Conservation (phyloP, 2,329 filamentous ascomycete genomes). For the Fusarium musae region DNA sequence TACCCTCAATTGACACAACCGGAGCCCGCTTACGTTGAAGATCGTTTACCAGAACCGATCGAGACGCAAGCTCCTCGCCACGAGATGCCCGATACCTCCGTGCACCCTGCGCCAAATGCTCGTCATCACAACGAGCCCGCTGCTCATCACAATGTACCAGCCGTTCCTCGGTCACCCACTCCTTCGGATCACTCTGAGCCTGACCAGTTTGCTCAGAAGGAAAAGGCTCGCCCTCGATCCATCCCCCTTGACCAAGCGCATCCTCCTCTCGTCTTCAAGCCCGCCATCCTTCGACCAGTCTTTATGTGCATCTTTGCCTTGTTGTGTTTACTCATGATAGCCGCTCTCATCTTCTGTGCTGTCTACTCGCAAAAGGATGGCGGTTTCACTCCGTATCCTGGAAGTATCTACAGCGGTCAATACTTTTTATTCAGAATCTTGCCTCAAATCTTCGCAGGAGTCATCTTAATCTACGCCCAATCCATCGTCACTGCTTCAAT, state of each 20-base stretch:
- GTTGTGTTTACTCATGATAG: constrained; percentile 75
- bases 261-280: constrained; percentile 74
- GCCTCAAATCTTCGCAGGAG: constrained; percentile 78
- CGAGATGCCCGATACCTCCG: constrained; percentile 33
- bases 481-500: constrained; percentile 79
- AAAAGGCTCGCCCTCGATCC: constrained; percentile 49
- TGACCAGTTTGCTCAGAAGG: constrained; percentile 32
- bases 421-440: constrained; percentile 91
- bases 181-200: constrained; percentile 28
- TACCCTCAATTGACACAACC: constrained; percentile 37
- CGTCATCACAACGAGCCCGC: constrained; percentile 19
- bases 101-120: constrained; percentile 20
- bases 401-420: constrained; percentile 73
- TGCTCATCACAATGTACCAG: constrained; percentile 29
- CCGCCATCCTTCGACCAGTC: constrained; percentile 74
- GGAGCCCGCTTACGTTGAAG: constrained; percentile 44
- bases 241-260: constrained; percentile 53
- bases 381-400: constrained; percentile 75
- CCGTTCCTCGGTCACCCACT: constrained; percentile 17
- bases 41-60: constrained; percentile 41
- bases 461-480: constrained; percentile 81
- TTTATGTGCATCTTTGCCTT: constrained; percentile 70
- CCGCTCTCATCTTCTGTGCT: constrained; percentile 77
- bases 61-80: constrained; percentile 31
- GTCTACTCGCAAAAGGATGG: constrained; percentile 70